Evolutionary conservation across 1,284 basidiomycete genomes (phyloP).

Genomic region (Termitomyces sp.): DNA sequence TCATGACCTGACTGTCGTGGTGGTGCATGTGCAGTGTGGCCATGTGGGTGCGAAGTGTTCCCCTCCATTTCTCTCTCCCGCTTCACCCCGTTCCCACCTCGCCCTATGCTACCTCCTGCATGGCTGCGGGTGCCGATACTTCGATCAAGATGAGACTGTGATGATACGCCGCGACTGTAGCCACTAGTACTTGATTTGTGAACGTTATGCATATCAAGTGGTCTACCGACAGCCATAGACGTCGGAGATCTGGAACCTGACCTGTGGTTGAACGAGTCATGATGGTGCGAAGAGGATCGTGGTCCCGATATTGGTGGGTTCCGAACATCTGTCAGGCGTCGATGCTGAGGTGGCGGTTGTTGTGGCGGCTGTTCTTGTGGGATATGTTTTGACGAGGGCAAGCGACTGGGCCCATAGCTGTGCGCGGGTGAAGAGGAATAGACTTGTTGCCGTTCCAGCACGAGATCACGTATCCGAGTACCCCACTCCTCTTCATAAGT

Average conservation of each 20-base stretch:
- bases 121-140: constrained; percentile 10
- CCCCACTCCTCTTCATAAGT: constrained; percentile 67
- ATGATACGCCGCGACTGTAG: constrained; percentile 16
- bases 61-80: constrained; percentile 22
- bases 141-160: constrained; percentile 18
- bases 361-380: constrained; percentile 20
- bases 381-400: constrained; percentile 12
- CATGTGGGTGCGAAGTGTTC: constrained; percentile 5
- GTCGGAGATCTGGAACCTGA: constrained; percentile 22
- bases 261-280: constrained; percentile 23
- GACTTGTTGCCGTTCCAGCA: constrained; percentile 22
- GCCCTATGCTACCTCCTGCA: constrained; percentile 5
- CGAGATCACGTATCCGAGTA: constrained; percentile 43
- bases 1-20: constrained; percentile 13
- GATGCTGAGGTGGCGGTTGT: constrained; percentile 19
- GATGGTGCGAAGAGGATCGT: constrained; percentile 26
- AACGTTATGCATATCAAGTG: constrained; percentile 25
- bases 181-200: constrained; percentile 13
- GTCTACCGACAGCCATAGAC: constrained; percentile 25
- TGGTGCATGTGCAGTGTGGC: background rate
- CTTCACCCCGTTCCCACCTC: constrained; percentile 22
- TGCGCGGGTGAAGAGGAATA: constrained; percentile 25
- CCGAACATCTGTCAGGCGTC: constrained; percentile 26
- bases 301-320: constrained; percentile 18
- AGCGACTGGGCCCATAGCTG: constrained; percentile 20